phyloP scores from a whole-genome alignment of 371 early-diverging fungal genomes.

The Mortierella sp. region DNA sequence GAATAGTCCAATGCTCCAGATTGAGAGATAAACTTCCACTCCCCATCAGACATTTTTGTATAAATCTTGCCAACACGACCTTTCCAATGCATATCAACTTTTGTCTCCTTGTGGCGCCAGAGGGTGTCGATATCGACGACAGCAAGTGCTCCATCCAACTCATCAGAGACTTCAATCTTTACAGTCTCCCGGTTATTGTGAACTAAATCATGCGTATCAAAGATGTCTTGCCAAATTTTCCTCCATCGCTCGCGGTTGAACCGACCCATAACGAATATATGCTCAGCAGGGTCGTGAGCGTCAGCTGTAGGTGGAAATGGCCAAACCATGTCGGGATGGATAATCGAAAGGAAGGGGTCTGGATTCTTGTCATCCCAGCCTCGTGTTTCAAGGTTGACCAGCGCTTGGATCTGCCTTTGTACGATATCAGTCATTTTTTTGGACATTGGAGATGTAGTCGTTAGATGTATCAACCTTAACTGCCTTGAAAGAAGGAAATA shows the following conservation, averaged over 20 bases:
- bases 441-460: too few relatives aligned
- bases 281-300: not conserved
- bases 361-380: not conserved
- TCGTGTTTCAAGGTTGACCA: not conserved
- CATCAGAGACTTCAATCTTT: not conserved
- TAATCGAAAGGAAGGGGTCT: not conserved
- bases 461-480: too few relatives aligned
- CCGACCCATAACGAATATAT: not conserved
- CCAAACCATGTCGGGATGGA: not conserved
- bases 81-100: not conserved
- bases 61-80: not conserved
- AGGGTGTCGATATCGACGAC: conserved; percentile 1
- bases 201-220: not conserved
- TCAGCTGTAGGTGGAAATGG: not conserved
- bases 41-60: not conserved
- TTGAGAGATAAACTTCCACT: not conserved
- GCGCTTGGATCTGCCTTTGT: not conserved
- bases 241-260: not conserved
- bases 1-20: not conserved
- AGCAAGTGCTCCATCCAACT: not conserved
- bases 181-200: not conserved
- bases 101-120: not conserved
- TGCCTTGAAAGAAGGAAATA: too few relatives aligned
- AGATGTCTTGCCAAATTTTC: not conserved
- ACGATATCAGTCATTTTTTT: not conserved